Base-by-base conservation (phyloP, 169 alveolate species). In the Haemoproteus tartakovskyi region DNA sequence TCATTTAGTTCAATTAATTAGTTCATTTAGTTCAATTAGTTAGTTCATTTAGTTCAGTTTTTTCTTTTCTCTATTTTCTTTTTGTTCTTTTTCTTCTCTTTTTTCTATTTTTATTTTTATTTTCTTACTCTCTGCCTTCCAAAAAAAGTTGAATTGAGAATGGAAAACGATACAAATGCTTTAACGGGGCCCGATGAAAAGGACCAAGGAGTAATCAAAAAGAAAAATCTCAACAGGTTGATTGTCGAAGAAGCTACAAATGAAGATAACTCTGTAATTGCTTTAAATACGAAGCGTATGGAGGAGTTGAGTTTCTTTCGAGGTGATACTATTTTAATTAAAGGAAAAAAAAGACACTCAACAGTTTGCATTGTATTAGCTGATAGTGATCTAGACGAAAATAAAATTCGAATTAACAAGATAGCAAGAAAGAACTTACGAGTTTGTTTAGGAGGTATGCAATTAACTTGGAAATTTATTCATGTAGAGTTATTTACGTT, bases 211-310 rank as follows among this genome's bases (percentile, higher is more conserved):
- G 51, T 67, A 22, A 14, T 79, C 40, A 79, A 46, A 41, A 57
- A 62, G 19, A 86, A 79, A 41, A 80, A 89, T 54, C 78, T 86
- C 9, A 82, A 87, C 47, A 56, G 98, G 79, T 91, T 97, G 27
- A 87, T 96, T 37, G 99, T 95, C 11, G 99, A 97, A 81, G 99
- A 98, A 64, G 99, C 99, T n/a, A 87, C 92, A 60, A 95, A 96
- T 85, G 99, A 98, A 79, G 99, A 98, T 89, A 97, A 97, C 92
- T 93, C 98, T n/a, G 98, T 97, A 26, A 97, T 97, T 47, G 95
- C 97, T 41, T 85, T 98, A 79, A 93, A 97, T 47, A 97, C 98
- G 40, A 93, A 87, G 59, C 59, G 93, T 51, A 91, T 91, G 79
- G 98, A 94, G 54, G 99, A 97, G 84, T 90, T 98, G 63, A 96